A percentile compares a stretch with the other conserved stretches of the same genome.
These are phyloP conservation scores for Fusarium poae DNA, from an alignment of 2,329 filamentous ascomycete genomes.

Conservation along the genomic window DNA sequence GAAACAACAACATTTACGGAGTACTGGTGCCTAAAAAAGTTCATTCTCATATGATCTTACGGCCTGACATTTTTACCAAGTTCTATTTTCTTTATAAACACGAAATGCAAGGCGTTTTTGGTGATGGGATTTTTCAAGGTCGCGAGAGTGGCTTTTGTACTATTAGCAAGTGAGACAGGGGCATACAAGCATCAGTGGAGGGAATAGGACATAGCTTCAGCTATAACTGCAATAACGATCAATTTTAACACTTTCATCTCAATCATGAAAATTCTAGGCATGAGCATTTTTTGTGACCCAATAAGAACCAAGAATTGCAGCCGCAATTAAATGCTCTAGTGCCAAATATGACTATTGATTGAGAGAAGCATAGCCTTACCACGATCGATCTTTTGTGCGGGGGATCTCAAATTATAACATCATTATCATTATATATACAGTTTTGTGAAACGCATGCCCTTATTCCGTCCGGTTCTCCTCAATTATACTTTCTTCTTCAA, in stretches of 20 bases:
- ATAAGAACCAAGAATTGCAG: rapidly evolving
- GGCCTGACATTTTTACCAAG: slow-evolving; percentile 13
- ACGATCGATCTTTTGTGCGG: neutral
- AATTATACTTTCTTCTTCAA: slow-evolving; percentile 87
- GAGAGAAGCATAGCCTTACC: neutral
- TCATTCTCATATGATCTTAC: slow-evolving; percentile 35
- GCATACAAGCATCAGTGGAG: slow-evolving; percentile 13
- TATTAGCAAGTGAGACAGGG: slow-evolving; percentile 12
- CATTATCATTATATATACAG: neutral
- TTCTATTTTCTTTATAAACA: slow-evolving; percentile 31
- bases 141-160: slow-evolving; percentile 20
- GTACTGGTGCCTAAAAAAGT: slow-evolving; percentile 32
- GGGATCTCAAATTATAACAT: neutral
- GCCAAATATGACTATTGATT: no score
- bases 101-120: slow-evolving; percentile 38
- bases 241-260: neutral
- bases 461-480: slow-evolving; percentile 43
- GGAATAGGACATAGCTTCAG: neutral
- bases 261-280: rapidly evolving
- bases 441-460: rapidly evolving
- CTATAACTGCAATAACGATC: slow-evolving; percentile 26
- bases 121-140: neutral
- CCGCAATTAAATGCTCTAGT: rapidly evolving
- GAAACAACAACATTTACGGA: slow-evolving; percentile 21
- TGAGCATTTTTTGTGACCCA: rapidly evolving